These are phyloP conservation scores for Verticillium tricorpus DNA, from an alignment of 2,329 filamentous ascomycete species.

Conservation along the genomic window DNA sequence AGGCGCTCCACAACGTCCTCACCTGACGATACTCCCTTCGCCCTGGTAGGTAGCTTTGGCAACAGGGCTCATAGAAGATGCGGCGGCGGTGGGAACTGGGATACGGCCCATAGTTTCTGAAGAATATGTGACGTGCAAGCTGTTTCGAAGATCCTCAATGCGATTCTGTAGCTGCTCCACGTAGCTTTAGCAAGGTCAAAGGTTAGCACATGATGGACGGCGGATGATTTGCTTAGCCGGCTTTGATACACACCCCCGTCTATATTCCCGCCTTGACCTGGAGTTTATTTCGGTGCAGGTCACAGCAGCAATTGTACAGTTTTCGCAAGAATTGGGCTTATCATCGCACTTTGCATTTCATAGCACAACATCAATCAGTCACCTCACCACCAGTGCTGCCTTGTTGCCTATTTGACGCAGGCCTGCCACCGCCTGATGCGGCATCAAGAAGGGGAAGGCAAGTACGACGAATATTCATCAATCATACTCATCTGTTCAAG, in stretches of 20 bases:
- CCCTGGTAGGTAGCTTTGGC: neutral
- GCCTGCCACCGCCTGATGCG: too few species aligned
- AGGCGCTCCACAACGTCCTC: neutral
- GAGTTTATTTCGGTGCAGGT: neutral
- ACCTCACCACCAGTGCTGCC: too few species aligned
- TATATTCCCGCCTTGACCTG: neutral
- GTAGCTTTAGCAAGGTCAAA: neutral
- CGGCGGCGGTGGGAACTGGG: too few species aligned
- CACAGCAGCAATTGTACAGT: neutral
- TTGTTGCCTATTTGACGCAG: too few species aligned
- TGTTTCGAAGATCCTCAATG: neutral
- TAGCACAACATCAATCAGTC: too few species aligned
- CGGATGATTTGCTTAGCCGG: neutral
- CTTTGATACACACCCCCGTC: neutral
- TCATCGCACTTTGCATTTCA: neutral
- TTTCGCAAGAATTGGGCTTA: neutral
- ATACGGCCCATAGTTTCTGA: too few species aligned
- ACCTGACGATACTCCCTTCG: neutral
- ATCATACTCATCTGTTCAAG: too few species aligned
- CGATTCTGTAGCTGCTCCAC: neutral
- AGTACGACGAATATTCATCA: too few species aligned
- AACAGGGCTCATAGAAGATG: neutral
- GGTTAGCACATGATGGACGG: too few species aligned
- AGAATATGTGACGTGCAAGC: neutral
- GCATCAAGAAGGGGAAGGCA: too few species aligned